Evolutionary conservation across 129 eudicot species (phyloP).

Genomic region (Heracleum sosnowskyi): DNA sequence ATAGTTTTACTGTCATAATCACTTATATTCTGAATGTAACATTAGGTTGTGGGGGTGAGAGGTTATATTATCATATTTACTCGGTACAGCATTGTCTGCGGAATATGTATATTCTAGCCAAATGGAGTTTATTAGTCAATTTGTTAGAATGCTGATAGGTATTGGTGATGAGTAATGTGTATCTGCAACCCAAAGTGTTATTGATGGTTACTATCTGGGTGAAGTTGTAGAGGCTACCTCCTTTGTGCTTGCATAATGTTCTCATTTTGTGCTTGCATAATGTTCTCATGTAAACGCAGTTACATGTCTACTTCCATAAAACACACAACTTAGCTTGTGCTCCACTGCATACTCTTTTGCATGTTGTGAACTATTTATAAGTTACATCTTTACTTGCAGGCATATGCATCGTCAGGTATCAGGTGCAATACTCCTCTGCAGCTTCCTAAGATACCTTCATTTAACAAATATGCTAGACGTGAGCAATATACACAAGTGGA

Average conservation of each 20-base stretch:
- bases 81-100: not conserved
- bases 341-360: not conserved
- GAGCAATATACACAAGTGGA: constrained; percentile 77
- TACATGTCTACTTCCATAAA: not conserved
- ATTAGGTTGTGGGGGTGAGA: not conserved
- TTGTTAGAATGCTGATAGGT: not conserved
- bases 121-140: not conserved
- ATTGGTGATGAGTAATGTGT: not conserved
- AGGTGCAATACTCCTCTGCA: constrained; percentile 41
- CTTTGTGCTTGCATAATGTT: not conserved
- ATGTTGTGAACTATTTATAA: not conserved
- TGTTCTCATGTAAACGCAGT: not conserved
- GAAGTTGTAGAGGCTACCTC: not conserved
- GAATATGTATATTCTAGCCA: not conserved
- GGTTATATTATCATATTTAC: not conserved
- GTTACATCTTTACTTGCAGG: constrained; percentile 33
- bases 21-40: not conserved
- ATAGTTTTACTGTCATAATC: not conserved
- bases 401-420: constrained; percentile 67
- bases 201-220: not conserved
- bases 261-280: not conserved
- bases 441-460: constrained; percentile 92
- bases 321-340: not conserved
- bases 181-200: not conserved
- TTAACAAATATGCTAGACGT: constrained; percentile 85